phyloP scores from a whole-genome alignment of 2,329 filamentous ascomycete genomes.

The Ophiostoma quercus region DNA sequence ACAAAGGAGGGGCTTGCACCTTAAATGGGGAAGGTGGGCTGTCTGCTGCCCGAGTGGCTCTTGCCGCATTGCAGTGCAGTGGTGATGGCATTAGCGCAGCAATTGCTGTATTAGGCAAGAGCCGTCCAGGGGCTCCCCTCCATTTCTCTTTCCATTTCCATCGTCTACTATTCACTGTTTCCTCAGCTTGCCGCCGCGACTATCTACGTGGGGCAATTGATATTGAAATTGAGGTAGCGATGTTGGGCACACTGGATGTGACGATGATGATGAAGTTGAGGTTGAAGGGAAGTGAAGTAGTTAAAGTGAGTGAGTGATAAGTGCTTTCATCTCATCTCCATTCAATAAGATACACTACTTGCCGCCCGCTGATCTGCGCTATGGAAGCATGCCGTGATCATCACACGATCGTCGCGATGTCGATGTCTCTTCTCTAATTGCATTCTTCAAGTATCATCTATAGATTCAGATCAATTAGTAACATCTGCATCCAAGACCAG shows the following conservation, averaged over 20 bases:
- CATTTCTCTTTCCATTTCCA: not conserved
- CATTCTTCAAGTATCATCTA: too few species aligned
- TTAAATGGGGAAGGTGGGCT: slow-evolving; percentile 21
- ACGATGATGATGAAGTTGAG: slow-evolving; percentile 3
- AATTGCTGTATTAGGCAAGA: slow-evolving; percentile 17
- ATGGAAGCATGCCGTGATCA: not conserved
- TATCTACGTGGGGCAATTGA: slow-evolving; percentile 6
- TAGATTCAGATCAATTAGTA: too few species aligned
- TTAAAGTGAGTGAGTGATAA: not conserved
- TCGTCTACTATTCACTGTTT: not conserved
- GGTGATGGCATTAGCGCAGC: slow-evolving; percentile 8
- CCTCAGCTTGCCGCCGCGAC: slow-evolving; percentile 18
- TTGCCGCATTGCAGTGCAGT: slow-evolving; percentile 3
- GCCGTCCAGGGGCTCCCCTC: not conserved
- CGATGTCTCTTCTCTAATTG: not conserved
- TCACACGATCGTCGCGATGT: not conserved
- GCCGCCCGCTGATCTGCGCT: not conserved
- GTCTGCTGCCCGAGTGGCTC: slow-evolving; percentile 15
- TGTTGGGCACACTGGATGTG: slow-evolving; percentile 10
- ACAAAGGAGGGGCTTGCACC: slow-evolving; percentile 1
- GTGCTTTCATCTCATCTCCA: not conserved
- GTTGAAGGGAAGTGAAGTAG: not conserved
- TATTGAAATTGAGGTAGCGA: not conserved
- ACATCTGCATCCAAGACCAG: not conserved
- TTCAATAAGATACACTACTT: not conserved